Percentiles rank a stretch among this genome's conserved stretches.
phyloP scores from a whole-genome alignment of 805 yeast genomes.

The Yamadazyma nakazawae region DNA sequence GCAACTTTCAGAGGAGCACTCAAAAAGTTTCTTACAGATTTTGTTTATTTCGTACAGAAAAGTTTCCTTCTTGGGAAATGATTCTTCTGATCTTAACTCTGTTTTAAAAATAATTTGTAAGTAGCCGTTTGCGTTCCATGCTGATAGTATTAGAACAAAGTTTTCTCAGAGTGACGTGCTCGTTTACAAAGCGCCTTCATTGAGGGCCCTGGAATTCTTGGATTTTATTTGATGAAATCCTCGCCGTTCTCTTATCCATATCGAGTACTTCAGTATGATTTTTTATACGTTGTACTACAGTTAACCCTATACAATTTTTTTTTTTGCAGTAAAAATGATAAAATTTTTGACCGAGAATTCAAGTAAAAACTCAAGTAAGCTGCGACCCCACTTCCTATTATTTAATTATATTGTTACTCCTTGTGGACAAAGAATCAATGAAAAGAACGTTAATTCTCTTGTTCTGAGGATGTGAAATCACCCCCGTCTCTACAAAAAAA shows the following conservation, averaged over 20 bases:
- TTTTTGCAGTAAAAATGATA: neutral
- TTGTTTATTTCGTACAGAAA: too few relatives aligned
- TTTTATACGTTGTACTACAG: too few relatives aligned
- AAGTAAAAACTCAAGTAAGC: neutral
- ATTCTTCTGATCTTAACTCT: conserved; percentile 1
- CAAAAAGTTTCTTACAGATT: neutral
- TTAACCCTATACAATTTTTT: neutral
- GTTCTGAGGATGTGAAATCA: too few relatives aligned
- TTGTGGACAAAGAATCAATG: neutral
- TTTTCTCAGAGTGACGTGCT: too few relatives aligned
- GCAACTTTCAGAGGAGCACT: neutral
- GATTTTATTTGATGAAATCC: too few relatives aligned
- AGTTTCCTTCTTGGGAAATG: neutral
- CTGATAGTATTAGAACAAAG: too few relatives aligned
- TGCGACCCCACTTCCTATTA: neutral
- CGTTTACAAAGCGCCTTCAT: too few relatives aligned
- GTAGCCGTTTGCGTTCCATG: too few relatives aligned
- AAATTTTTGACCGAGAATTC: neutral
- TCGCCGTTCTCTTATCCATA: too few relatives aligned
- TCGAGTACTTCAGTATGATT: too few relatives aligned
- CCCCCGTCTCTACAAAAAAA: neutral
- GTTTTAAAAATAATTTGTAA: too few relatives aligned
- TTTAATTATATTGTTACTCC: neutral
- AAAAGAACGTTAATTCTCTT: neutral
- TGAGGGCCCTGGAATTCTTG: too few relatives aligned